phyloP scores from a whole-genome alignment of 345 rosid species.

The Gynandropsis gynandra region DNA sequence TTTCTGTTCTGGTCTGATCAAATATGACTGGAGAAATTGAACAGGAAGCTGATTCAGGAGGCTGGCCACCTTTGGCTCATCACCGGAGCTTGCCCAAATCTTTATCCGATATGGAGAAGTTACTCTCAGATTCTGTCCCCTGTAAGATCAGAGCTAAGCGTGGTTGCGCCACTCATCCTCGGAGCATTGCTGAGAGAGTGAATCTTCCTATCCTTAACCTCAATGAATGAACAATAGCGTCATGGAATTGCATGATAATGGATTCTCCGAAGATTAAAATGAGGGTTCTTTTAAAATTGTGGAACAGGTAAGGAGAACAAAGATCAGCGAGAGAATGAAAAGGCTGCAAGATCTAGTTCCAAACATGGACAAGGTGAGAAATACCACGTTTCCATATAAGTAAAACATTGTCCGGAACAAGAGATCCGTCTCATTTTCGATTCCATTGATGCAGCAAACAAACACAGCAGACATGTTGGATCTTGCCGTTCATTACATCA shows the following conservation, averaged over 20 bases:
- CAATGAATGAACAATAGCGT: no score
- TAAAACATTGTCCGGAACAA: no score
- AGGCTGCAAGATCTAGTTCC: slow-evolving; percentile 94
- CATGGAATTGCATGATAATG: not conserved
- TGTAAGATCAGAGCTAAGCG: slow-evolving; percentile 95
- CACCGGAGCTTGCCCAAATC: slow-evolving; percentile 85
- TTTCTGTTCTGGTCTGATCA: slow-evolving; percentile 10
- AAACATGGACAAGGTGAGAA: slow-evolving; percentile 92
- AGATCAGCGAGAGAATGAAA: slow-evolving; percentile 96
- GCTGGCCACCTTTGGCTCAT: slow-evolving; percentile 59
- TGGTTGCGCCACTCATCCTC: slow-evolving; percentile 95
- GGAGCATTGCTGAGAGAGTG: slow-evolving; percentile 98
- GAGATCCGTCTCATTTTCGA: no score
- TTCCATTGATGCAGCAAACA: slow-evolving; percentile 63
- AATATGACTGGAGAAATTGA: slow-evolving; percentile 1
- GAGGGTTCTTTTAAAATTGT: not conserved
- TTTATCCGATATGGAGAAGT: slow-evolving; percentile 59
- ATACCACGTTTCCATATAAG: no score
- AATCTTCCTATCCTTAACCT: not conserved
- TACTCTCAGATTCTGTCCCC: slow-evolving; percentile 76
- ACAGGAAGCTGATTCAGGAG: slow-evolving; percentile 44
- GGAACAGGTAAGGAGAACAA: slow-evolving; percentile 79
- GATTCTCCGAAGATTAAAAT: not conserved
- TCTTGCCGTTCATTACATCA: slow-evolving; percentile 89
- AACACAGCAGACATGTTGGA: slow-evolving; percentile 96